phyloP scores from a whole-genome alignment of 1,284 basidiomycete genomes.

The Bjerkandera adusta region DNA sequence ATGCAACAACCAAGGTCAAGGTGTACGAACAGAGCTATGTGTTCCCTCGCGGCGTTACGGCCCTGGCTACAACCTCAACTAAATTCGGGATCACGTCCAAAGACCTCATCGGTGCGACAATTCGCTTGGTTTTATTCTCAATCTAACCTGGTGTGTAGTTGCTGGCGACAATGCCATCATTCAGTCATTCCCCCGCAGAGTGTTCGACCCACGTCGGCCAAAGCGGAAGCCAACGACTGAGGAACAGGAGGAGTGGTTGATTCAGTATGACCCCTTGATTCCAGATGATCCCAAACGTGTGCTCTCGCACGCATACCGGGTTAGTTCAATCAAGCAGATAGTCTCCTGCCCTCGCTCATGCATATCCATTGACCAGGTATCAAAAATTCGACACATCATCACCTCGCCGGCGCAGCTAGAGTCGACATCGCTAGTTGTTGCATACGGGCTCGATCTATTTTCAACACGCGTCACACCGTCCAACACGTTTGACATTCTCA shows the following conservation, averaged over 20 bases:
- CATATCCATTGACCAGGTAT: conserved; percentile 44
- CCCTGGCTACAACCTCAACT: conserved; percentile 75
- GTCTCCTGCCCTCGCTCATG: conserved; percentile 4
- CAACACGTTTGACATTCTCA: conserved; percentile 91
- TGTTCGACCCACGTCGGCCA: conserved; percentile 86
- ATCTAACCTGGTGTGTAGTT: conserved; percentile 42
- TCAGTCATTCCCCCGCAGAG: conserved; percentile 68
- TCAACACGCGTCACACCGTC: conserved; percentile 82
- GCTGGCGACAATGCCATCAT: conserved; percentile 78
- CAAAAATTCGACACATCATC: conserved; percentile 62
- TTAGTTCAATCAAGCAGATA: too few relatives aligned
- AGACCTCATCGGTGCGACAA: conserved; percentile 82
- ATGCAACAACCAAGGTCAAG: conserved; percentile 48
- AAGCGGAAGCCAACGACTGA: conserved; percentile 72
- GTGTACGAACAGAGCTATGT: conserved; percentile 72
- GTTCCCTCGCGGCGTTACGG: conserved; percentile 65
- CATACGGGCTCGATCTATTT: conserved; percentile 88
- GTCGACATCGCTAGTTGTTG: conserved; percentile 88
- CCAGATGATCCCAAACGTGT: conserved; percentile 72
- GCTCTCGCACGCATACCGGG: conserved; percentile 75
- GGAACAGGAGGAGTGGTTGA: conserved; percentile 85
- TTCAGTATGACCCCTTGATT: conserved; percentile 83
- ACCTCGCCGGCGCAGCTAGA: conserved; percentile 87
- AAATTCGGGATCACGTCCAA: conserved; percentile 88
- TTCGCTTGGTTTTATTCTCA: conserved; percentile 13